Conservation (phyloP, 2,329 filamentous ascomycete genomes). For the Aureobasidium musti region DNA sequence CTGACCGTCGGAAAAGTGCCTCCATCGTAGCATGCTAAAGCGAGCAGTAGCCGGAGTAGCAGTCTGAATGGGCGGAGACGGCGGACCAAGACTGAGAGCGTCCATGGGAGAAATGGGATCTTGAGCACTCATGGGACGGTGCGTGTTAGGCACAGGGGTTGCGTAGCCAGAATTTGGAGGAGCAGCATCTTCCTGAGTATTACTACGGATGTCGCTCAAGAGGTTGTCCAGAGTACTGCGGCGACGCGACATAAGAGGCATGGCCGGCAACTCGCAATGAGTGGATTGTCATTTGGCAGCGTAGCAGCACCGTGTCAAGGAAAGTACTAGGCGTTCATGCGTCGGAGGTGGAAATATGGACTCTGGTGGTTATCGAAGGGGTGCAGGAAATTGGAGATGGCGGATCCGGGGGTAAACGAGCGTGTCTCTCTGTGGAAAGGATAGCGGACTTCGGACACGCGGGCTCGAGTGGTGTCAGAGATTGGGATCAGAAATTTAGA, state of each 20-base stretch:
- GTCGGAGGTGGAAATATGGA: conserved; percentile 1
- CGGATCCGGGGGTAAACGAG: conserved; percentile 24
- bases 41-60: conserved; percentile 45
- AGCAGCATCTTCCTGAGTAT: conserved; percentile 25
- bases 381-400: conserved; percentile 26
- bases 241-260: conserved; percentile 44
- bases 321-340: conserved; percentile 19
- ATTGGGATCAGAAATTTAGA: neutral
- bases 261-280: conserved; percentile 33
- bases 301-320: conserved; percentile 6
- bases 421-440: conserved; percentile 13
- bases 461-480: neutral
- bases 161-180: conserved; percentile 8
- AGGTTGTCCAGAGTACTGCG: conserved; percentile 49
- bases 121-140: conserved; percentile 21
- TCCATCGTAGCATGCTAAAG: conserved; percentile 74
- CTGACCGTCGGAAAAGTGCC: conserved; percentile 91
- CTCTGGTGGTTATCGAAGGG: neutral
- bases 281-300: conserved; percentile 21
- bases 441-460: conserved; percentile 2
- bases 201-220: conserved; percentile 29
- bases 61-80: conserved; percentile 30
- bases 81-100: conserved; percentile 19
- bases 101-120: conserved; percentile 10
- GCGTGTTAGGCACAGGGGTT: conserved; percentile 19